Evolutionary conservation across 169 alveolate genomes (phyloP).

Genomic region (Plasmodium yoelii): DNA sequence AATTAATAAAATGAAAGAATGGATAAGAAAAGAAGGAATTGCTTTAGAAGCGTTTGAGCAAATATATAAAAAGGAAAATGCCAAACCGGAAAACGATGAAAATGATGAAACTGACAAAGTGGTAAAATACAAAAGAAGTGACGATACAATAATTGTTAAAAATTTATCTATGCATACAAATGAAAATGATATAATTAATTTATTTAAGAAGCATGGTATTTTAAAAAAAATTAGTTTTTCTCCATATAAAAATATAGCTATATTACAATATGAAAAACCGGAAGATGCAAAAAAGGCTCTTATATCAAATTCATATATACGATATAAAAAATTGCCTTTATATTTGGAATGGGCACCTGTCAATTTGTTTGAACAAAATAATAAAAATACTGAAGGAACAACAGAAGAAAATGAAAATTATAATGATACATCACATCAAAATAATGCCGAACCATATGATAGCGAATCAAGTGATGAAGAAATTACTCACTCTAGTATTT

Average conservation of each 20-base stretch:
- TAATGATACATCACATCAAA: conserved; percentile 42
- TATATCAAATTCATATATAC: conserved; percentile 88
- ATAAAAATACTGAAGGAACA: not conserved
- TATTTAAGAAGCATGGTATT: conserved; percentile 90
- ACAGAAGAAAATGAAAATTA: conserved; percentile 25
- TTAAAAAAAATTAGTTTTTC: conserved; percentile 87
- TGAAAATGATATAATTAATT: conserved; percentile 86
- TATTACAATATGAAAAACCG: conserved; percentile 89
- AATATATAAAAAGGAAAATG: conserved; percentile 68
- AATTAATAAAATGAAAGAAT: conserved; percentile 93
- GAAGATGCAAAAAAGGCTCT: conserved; percentile 91
- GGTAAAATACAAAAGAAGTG: conserved; percentile 67
- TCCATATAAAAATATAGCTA: conserved; percentile 92
- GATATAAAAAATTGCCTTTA: conserved; percentile 90
- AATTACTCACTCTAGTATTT: conserved; percentile 85
- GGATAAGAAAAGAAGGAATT: conserved; percentile 95
- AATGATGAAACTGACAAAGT: conserved; percentile 19
- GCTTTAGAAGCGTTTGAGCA: conserved; percentile 89
- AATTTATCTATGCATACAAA: conserved; percentile 81
- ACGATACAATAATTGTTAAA: conserved; percentile 83
- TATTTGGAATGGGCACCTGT: conserved; percentile 95
- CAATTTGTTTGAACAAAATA: conserved; percentile 68
- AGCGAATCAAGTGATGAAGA: conserved; percentile 73
- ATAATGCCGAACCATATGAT: conserved; percentile 8
- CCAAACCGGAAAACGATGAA: conserved; percentile 20